Evolutionary conservation across 2,329 filamentous ascomycete species (phyloP).

Genomic region (Clonostachys chloroleuca): DNA sequence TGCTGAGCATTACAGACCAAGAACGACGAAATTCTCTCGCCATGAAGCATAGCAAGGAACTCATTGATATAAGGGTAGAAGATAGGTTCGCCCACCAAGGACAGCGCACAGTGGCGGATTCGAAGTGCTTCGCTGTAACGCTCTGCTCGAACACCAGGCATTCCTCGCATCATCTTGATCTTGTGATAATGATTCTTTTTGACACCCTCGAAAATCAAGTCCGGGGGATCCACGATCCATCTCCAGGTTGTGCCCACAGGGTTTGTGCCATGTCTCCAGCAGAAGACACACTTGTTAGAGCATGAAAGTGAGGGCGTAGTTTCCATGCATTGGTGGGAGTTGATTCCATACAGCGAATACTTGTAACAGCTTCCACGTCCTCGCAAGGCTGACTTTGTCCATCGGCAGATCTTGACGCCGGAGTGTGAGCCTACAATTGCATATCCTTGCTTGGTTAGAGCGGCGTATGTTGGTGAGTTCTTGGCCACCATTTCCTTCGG

Average conservation of each 20-base stretch:
- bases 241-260: conserved; percentile 95
- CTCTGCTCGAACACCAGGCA: conserved; percentile 88
- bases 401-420: conserved; percentile 95
- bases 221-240: conserved; percentile 89
- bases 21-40: conserved; percentile 85
- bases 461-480: conserved; percentile 79
- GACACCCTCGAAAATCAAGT: conserved; percentile 85
- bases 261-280: conserved; percentile 97
- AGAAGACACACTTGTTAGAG: conserved; percentile 98
- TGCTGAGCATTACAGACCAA: conserved; percentile 97
- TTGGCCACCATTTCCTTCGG: conserved; percentile 93
- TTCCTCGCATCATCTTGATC: conserved; percentile 94
- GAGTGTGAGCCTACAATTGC: conserved; percentile 93
- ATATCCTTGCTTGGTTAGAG: conserved; percentile 95
- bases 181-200: conserved; percentile 94
- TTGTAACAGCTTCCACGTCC: conserved; percentile 97
- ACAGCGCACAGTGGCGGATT: conserved; percentile 89
- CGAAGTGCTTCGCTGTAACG: conserved; percentile 89
- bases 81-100: conserved; percentile 93
- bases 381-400: conserved; percentile 94
- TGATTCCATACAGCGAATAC: conserved; percentile 94
- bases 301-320: conserved; percentile 93
- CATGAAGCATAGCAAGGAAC: conserved; percentile 78
- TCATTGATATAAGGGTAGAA: conserved; percentile 98
- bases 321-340: conserved; percentile 97